These are phyloP conservation scores for Cordia subcordata DNA, from an alignment of 257 asterid genomes.

Conservation along the genomic window DNA sequence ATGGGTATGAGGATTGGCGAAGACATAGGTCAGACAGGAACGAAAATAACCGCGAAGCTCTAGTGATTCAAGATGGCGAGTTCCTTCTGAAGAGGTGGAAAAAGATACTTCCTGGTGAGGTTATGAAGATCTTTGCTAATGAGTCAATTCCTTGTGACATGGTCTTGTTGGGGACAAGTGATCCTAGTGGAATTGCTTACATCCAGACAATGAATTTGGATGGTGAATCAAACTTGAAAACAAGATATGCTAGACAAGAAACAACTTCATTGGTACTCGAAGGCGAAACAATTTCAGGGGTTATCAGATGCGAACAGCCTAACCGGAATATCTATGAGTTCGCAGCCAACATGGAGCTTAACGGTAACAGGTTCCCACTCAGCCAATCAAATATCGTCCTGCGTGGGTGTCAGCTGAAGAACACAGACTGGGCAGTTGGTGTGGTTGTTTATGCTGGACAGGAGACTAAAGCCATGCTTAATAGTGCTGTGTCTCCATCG, in stretches of 20 bases:
- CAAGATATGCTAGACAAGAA: conserved; percentile 99
- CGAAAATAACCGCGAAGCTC: conserved; percentile 88
- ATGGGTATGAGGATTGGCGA: conserved; percentile 99
- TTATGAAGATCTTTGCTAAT: conserved; percentile 70
- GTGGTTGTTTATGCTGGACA: conserved; percentile 98
- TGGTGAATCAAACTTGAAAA: conserved; percentile 97
- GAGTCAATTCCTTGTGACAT: conserved; percentile 98
- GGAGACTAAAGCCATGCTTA: conserved; percentile 96
- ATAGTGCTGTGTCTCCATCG: conserved; percentile 86
- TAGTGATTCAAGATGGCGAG: conserved; percentile 62
- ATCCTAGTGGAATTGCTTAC: conserved; percentile 93
- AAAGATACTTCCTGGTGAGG: conserved; percentile 75
- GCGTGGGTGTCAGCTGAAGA: conserved; percentile 99
- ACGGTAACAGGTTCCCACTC: conserved; percentile 64
- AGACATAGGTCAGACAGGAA: conserved; percentile 97
- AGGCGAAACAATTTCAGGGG: conserved; percentile 57
- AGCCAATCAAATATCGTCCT: conserved; percentile 89
- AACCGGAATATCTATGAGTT: conserved; percentile 95
- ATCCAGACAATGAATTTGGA: conserved; percentile 98
- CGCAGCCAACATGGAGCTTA: conserved; percentile 85
- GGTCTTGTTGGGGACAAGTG: conserved; percentile 89
- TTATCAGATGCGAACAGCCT: conserved; percentile 92
- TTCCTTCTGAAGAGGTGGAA: conserved; percentile 75
- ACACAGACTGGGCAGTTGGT: conserved; percentile 91
- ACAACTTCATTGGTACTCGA: conserved; percentile 59